Evolutionary conservation across 169 alveolate species (phyloP).

Genomic region (Eimeria praecox): DNA sequence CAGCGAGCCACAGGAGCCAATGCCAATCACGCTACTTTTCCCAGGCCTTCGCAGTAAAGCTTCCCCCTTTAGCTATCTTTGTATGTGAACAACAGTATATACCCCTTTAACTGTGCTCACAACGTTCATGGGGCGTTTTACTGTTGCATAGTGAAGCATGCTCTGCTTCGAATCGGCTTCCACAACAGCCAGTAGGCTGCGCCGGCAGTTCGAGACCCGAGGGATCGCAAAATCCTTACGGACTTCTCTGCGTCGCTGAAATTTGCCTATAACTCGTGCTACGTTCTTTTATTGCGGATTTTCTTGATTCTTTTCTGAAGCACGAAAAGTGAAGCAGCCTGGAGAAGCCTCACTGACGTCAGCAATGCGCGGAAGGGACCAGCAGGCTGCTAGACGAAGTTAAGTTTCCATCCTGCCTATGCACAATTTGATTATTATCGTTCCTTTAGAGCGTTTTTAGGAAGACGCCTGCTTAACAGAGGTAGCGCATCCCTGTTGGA

Average conservation of each 20-base stretch:
- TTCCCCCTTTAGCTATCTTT: not conserved
- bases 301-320: not conserved
- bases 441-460: not conserved
- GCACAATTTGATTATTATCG: not conserved
- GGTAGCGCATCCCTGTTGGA: not conserved
- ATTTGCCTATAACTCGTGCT: not conserved
- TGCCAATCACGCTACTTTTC: not conserved
- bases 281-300: not conserved
- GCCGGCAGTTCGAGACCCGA: conserved; percentile 20
- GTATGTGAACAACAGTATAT: too few relatives aligned
- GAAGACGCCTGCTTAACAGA: not conserved
- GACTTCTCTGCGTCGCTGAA: not conserved
- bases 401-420: not conserved
- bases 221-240: not conserved
- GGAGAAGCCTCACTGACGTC: conserved; percentile 5
- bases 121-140: not conserved
- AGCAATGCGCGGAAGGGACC: not conserved
- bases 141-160: conserved; percentile 25
- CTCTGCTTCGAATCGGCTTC: conserved; percentile 2
- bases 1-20: conserved; percentile 41
- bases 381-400: not conserved
- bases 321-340: not conserved
- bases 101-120: not conserved
- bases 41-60: not conserved
- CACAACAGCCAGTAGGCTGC: conserved; percentile 45